Base-by-base conservation (phyloP, 2,329 filamentous ascomycete genomes). In the Aspergillus pseudoterreus region DNA sequence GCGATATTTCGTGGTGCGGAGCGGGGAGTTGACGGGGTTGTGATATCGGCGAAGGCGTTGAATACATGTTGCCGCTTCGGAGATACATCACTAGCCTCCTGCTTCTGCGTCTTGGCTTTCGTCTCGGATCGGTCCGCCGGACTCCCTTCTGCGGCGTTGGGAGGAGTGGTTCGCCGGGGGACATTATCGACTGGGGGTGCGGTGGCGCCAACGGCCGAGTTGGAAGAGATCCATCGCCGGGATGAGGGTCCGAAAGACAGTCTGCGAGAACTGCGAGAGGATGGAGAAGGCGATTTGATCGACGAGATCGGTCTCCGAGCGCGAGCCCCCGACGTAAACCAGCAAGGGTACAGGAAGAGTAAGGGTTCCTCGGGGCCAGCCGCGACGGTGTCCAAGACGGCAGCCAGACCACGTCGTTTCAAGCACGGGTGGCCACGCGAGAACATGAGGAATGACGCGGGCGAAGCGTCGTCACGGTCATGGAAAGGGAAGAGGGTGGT, bases 341-440 rank as follows among this genome's bases (percentile, higher is more conserved):
- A 75, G 55, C 63, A 68, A 47, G 74, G 74, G 57, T 76, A 77
- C 33, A 76, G 71, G 52, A 77, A 77, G 14, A 73, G 65, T 43
- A 77, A 61, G 54, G 73, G 73, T 58, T 76, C 72, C 59, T 72
- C 68, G 55, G 70, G 57, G 60, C 66, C 61, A 59, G 64, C 61
- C 57, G 66, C 59, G 57, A 65, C 63, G 53, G 61, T 68, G 60
- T 74, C 68, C 54, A 69, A 59, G 57, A 69, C 57, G 55, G 64
- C 60, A 53, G 62, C 63, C 52, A 71, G 51, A 58, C 62, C 65
- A 61, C 66, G 71, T 63, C 69, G 69, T 65, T 69, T 66, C 56
- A 71, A 67, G 66, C 66, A 69, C 52, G 70, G 65, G 53, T 64
- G 65, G 63, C 71, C 69, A 65, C 69, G 70, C 60, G 71, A 66